Evolutionary conservation across 139 green algal genomes (phyloP), one percentile per base, ranked within the genome.

Genomic region (Dunaliella primolecta): DNA sequence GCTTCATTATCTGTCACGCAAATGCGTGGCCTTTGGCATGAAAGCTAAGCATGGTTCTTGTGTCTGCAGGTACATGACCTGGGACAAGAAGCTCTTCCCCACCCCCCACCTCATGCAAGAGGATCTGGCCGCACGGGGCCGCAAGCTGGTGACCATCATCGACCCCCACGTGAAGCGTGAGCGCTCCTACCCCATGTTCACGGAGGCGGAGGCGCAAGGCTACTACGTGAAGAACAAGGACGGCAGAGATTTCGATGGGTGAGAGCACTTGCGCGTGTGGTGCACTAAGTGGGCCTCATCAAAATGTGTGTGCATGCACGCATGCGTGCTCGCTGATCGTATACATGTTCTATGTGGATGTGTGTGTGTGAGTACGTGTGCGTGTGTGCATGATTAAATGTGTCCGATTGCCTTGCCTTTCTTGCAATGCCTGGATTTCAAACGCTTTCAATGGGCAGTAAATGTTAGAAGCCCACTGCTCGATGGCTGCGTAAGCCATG

Each of bases 121-220:
- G n/a, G 92, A 95, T 64, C 3, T 97, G 15, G 91, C 91, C 1
- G 91, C 83, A 0, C 85, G 91, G 1, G 95, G 95, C 55, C 92
- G 96, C 79, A 94, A 97, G 89, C 98, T 96, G 92, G 96, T 99
- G n/a, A 96, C 93, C 80, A 99, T 99, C 81, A 95, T 99, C 70
- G 97, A 99, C 89, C 97, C 97, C 7, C 97, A 99, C 90, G 94
- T 99, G 36, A 99, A 99, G 92, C 91, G 91, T 2, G 96, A 99
- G 90, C 24, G n/a, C 11, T 46, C 35, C 30, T 99, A 97, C 90
- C 87, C 91, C 36, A 85, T 99, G 34, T 96, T 97, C 88, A 93
- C 93, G 33, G 94, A 99, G 86, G 97, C 96, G 0, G 84, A 93
- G 81, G 38, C 87, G 3, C 93, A 92, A 81, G 87, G 92, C 20